Base-by-base conservation (phyloP, 345 rosid genomes). In the Erucastrum elatum region DNA sequence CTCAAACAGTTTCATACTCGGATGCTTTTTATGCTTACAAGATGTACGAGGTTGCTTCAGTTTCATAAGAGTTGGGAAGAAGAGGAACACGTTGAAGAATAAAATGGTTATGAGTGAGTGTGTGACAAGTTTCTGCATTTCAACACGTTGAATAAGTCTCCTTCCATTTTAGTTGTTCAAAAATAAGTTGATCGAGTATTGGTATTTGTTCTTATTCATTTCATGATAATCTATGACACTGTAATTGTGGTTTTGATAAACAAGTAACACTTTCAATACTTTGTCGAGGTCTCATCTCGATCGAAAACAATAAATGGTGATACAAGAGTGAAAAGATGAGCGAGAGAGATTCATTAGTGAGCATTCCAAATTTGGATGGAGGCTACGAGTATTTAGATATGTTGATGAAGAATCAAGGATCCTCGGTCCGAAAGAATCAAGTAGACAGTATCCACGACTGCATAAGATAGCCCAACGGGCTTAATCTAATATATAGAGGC, bases 21-120 rank as follows among this genome's bases (percentile, higher is more conserved):
- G 80, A 96, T 96, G 98, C 98, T 96, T 82, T 93, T 96, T 85
- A 93, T 93, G 72, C 94, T 96, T 61, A 96, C 99, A n/a, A 89
- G 98, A 78, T 96, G 99, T 79, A 96, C 98, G 46, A 88, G 99
- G 74, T 82, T 96, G 81, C 86, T 91, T 89, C 99, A 96, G 84
- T 96, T 96, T 68, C 98, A 96, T 86, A 96, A 96, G 86, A 96
- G 96, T 80, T 88, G 92, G 76, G 84, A 88, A 71, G 91, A 93
- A 1, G 96, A 90, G 70, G 94, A 90, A 77, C 94, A 84, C 72
- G 81, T 79, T 60, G 82, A 44, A 39, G 46, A 39, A 39, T 9
- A 39, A 39, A 39, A 39, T 39, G 46, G 46, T 39, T 39, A 39
- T 39, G 46, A 39, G 12, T 39, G 46, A 39, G 12, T 39, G 46